Percentiles rank a stretch among this genome's conserved stretches.
phyloP scores from a whole-genome alignment of 345 rosid species.

The Turnera subulata region DNA sequence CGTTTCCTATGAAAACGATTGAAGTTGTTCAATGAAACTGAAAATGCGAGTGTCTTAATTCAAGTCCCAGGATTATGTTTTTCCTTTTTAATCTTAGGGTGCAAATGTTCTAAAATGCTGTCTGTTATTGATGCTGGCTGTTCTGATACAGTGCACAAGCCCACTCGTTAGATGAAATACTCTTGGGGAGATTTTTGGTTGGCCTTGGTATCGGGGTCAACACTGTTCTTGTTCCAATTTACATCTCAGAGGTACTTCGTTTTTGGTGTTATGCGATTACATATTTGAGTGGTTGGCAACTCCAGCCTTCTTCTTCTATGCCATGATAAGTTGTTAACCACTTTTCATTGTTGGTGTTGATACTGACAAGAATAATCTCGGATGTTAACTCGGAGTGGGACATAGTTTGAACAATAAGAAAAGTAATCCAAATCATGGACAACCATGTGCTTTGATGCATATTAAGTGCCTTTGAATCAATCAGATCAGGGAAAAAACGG shows the following conservation, averaged over 20 bases:
- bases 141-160: slow-evolving; percentile 69
- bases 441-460: not conserved
- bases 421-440: not conserved
- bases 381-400: not conserved
- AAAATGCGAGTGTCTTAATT: too few species aligned
- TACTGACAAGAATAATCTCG: not conserved
- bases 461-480: not conserved
- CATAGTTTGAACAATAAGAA: not conserved
- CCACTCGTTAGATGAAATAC: slow-evolving; percentile 62
- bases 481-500: not conserved
- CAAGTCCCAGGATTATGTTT: too few species aligned
- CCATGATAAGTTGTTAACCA: not conserved
- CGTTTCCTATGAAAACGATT: too few species aligned
- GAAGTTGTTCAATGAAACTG: too few species aligned
- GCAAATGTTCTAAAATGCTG: not conserved
- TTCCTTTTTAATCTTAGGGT: not conserved
- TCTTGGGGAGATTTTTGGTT: slow-evolving; percentile 73
- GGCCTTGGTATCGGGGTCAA: slow-evolving; percentile 84
- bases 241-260: slow-evolving; percentile 62
- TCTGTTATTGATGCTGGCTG: slow-evolving; percentile 4
- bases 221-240: slow-evolving; percentile 73
- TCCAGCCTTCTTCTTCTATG: not conserved
- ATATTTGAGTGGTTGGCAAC: not conserved
- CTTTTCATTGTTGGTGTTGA: not conserved
- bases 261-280: slow-evolving; percentile 8